A percentile compares a stretch with the other conserved stretches of the same genome.
phyloP scores from a whole-genome alignment of 257 asterid genomes.

The Galeopsis tetrahit region DNA sequence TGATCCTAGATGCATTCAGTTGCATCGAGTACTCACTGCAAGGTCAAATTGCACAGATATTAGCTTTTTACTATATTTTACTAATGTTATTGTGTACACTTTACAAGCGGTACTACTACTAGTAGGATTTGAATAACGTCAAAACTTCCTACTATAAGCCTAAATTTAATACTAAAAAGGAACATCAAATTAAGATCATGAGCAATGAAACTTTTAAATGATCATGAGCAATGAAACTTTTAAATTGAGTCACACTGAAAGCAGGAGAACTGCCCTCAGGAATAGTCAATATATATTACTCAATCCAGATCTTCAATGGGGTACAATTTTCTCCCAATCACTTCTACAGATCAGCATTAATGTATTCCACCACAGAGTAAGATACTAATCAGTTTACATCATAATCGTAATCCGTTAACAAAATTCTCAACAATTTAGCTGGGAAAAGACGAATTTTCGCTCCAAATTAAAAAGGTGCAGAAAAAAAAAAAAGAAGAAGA shows the following conservation, averaged over 20 bases:
- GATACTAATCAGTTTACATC: neutral
- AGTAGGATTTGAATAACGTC: neutral
- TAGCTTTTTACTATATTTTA: neutral
- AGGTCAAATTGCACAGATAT: slow-evolving; percentile 25
- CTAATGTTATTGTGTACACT: neutral
- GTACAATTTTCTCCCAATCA: slow-evolving; percentile 21
- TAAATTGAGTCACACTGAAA: neutral
- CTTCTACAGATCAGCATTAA: slow-evolving; percentile 9
- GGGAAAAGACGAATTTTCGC: neutral
- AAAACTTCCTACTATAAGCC: slow-evolving; percentile 3
- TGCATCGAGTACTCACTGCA: slow-evolving; percentile 88
- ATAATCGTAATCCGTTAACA: neutral
- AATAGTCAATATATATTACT: slow-evolving; percentile 2
- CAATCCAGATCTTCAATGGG: slow-evolving; percentile 33
- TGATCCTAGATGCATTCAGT: slow-evolving; percentile 79
- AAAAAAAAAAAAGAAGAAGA: neutral
- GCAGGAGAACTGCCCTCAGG: neutral
- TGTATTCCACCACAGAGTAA: slow-evolving; percentile 1
- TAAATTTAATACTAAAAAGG: neutral
- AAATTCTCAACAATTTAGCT: slow-evolving; percentile 6
- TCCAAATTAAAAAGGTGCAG: neutral
- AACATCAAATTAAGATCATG: neutral
- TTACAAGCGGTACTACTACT: neutral
- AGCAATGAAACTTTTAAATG: neutral
- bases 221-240: neutral